Evolutionary conservation across 352 stramenopile species (phyloP), one percentile per base, ranked within the genome.

Genomic region (Phytophthora hybrid): DNA sequence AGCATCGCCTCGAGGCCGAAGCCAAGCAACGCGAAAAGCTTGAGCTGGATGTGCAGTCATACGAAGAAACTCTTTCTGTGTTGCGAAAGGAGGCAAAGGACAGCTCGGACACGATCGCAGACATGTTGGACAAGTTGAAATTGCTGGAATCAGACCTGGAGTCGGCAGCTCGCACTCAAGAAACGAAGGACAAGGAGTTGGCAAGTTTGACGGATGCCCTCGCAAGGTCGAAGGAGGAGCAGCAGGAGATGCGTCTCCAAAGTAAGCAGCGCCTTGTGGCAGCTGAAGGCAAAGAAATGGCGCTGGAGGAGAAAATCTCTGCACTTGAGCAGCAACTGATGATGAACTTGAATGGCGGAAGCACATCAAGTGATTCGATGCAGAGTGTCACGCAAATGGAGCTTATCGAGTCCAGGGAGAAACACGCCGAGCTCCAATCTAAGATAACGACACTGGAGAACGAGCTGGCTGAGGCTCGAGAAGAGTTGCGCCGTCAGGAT

Each of bases 1-100:
- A 73, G 23, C 62, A 79, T 29, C 83, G 77, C 10, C 60, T 91
- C 37, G 84, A 88, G 18, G 65, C 54, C n/a, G 81, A 89, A 39
- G 59, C 58, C 6, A 69, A 80, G 41, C 59, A 74, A 5, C 74
- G 83, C 5, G 59, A 73, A 52, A 90, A 76, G 39, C 75, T 92
- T 4, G 78, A 89, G 44, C 72, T 92, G 21, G 87, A 94, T 55
- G 77, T 91, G 8, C 76, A 83, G 47, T 94, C 87, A 34, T 94
- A 93, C 63, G 77, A 87, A 63, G 87, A 93, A 63, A 80, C 82
- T 4, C 52, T 91, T 9, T 72, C 77, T 37, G 52, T 90, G n/a
- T 51, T 92, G 19, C 85, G 83, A 9, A 73, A 77, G 19, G 79
- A 94, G 52, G 63, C 87, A n/a, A 90, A 89, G 58, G 69, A 79